Base-by-base conservation (phyloP, 768 basidiomycete genomes). In the Leccinum olivaceopallidum region DNA sequence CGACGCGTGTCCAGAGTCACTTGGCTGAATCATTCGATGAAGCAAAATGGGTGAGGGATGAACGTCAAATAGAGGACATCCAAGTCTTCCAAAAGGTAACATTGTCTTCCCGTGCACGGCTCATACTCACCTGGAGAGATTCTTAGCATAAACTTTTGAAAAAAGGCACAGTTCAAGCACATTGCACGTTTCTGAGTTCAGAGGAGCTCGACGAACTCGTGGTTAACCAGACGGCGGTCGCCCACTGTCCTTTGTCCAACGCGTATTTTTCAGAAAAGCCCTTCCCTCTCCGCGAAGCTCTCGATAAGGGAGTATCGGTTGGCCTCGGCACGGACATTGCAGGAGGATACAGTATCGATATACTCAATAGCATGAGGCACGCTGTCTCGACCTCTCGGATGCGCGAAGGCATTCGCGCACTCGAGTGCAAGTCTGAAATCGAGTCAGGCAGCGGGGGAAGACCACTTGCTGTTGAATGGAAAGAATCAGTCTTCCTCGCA, bases 241-340 rank as follows among this genome's bases (percentile, higher is more conserved):
- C 94, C 0, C 92, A 94, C 66, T 96, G 94, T 72, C 94, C 94
- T 0, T 78, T 96, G 13, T 94, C 93, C 0, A 95, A 96, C 69
- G 81, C 84, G 3, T 96, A 95, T 74, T 94, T 95, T 73, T 94
- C 91, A 0, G 81, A 85, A 13, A 77, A 82, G 57, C 84, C 87
- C 1, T 88, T 92, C 68, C 82, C 80, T 3, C 76, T 90, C 36
- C 84, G 86, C 34, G 90, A 93, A 71, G 90, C 91, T 5, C 76
- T 94, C 36, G 74, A 81, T 49, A 73, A 71, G 30, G 81, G 80
- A 0, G 85, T 94, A 32, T 81, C 79, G 28, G 84, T 95, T 12
- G 94, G 94, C 0, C 81, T 96, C 1, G 94, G 94, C 2, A 86
- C 87, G 22, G 94, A 96, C 64, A 78, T 95, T 49, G 92, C 92